Base-by-base conservation (phyloP, 768 basidiomycete genomes). In the Lactarius pseudohatsudake region DNA sequence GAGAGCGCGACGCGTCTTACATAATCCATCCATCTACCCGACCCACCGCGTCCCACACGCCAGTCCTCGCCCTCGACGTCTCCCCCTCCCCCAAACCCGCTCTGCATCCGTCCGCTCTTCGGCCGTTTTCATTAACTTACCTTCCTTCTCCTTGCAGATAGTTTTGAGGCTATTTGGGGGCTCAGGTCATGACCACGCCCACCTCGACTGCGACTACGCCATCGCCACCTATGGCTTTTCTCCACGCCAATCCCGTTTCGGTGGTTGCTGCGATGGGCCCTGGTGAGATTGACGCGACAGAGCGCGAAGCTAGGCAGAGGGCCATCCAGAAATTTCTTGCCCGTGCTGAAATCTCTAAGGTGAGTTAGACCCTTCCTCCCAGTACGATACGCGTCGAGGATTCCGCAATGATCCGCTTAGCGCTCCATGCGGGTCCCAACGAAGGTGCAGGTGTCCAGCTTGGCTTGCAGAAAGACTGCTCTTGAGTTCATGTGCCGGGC, bases 151-250 rank as follows among this genome's bases (percentile, higher is more conserved):
- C 34, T 34, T 20, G 4, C 13, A 5, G 36, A 22, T 9, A 8
- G 20, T 38, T 56, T 41, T 50, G 28, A 63, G 32, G 13, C 64
- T 13, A 30, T 41, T 62, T 15, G 18, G 22, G 36, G 26, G 20
- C 59, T 32, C 57, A 57, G 41, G 56, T 28, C 43, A 92, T 92
- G 91, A 86, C 89, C 73, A 88, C 90, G 45, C 89, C 91, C 64
- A 85, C 89, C 68, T 92, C 90, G 72, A 90, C 90, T 69, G 83
- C 89, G 72, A 92, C 91, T 75, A 91, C 91, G 65, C 86, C 88
- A 73, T 93, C 91, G 59, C 91, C 91, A 30, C 87, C 87, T 69
- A 81, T 87, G 75, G 77, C 83, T 74, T 89, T 84, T 80, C 79
- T 85, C 65, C 81, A 82, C 65, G 82, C 78, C 30, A 67, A 65